A percentile compares a stretch with the other conserved stretches of the same genome.
Evolutionary conservation across 2,329 filamentous ascomycete species (phyloP).

Genomic region (Gyromitra esculenta): DNA sequence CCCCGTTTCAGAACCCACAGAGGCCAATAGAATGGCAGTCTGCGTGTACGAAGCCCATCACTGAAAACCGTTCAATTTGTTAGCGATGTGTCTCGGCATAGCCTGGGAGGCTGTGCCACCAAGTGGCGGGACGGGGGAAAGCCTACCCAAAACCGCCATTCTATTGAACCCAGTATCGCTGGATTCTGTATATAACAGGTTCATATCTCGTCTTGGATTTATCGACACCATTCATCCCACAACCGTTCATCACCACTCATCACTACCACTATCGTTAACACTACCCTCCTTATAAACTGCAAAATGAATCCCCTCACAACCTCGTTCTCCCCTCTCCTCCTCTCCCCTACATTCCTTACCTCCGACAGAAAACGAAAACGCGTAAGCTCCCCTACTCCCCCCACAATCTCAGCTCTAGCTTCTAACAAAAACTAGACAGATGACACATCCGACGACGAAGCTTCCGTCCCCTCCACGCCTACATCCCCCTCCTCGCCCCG

Average conservation of each 20-base stretch:
- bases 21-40: neutral
- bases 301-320: neutral
- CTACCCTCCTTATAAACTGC: neutral
- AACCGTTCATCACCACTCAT: neutral
- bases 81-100: neutral
- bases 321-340: too few species aligned
- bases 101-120: conserved; percentile 21
- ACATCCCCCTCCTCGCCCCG: conserved; percentile 12
- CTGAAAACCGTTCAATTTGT: neutral
- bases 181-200: neutral
- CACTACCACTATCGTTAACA: neutral
- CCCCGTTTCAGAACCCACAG: neutral
- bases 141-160: neutral
- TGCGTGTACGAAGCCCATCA: neutral
- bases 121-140: neutral
- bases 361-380: conserved; percentile 18
- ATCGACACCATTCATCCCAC: neutral
- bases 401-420: too few species aligned
- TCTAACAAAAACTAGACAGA: neutral
- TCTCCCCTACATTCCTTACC: neutral
- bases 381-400: neutral
- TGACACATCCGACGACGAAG: neutral
- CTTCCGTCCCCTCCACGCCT: neutral
- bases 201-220: neutral
- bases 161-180: neutral